Base-by-base conservation (phyloP, 352 stramenopile genomes). In the Globisporangium abappressorium region DNA sequence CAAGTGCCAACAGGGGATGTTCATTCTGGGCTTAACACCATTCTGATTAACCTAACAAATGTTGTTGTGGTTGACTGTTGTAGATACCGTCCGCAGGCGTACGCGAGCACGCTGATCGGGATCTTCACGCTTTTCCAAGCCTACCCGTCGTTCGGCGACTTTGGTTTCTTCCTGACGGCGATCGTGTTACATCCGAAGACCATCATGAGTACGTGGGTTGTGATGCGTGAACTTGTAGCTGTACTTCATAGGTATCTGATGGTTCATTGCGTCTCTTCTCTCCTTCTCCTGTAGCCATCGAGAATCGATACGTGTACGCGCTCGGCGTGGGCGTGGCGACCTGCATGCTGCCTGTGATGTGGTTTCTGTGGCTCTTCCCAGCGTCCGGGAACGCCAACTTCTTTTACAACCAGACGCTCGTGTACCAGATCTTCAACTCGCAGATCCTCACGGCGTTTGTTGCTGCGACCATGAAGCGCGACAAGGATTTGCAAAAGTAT, bases 321-420 rank as follows among this genome's bases (percentile, higher is more conserved):
- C 68, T 93, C 14, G 87, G 87, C 2, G 68, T 95, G 18, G 79
- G 71, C 33, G 83, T 87, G 0, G 85, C 85, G 18, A 88, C 82
- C 8, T 91, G 78, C 64, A 87, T 95, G 76, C 67, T 95, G 49
- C 85, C 85, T 24, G 80, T 94, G 24, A 95, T 95, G 87, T 93
- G 82, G 79, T 94, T 92, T 62, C 71, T 95, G n/a, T 95, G 87
- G 87, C 66, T 95, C 46, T 95, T 89, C 57, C 85, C 87, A 7
- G 87, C 82, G 14, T 94, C 85, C 11, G 87, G 87, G 24, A 95
- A 95, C 69, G 84, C 87, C n/a, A 95, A 95, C 65, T 95, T 95
- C 69, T 95, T 92, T 64, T 95, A 94, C 76, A 94, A 93, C 73
- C 85, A 94, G 72, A 95, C 87, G 41, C 73, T 95, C 54, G 84